Percentiles rank a stretch among this genome's conserved stretches.
These are phyloP conservation scores for Fusarium euwallaceae DNA, from an alignment of 2,329 filamentous ascomycete species.

Conservation along the genomic window DNA sequence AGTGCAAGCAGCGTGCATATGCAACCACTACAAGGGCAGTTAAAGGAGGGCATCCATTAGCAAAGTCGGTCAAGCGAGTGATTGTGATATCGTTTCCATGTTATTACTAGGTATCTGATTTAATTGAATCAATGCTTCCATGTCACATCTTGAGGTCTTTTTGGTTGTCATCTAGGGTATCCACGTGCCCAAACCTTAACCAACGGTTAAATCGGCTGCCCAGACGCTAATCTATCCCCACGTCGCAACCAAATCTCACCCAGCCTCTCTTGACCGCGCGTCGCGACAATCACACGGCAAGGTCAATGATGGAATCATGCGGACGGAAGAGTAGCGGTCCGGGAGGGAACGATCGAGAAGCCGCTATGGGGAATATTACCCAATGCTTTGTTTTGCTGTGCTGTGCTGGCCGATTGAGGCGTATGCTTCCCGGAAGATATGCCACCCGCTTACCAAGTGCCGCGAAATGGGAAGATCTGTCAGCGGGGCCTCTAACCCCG, in stretches of 20 bases:
- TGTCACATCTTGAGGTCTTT: not conserved
- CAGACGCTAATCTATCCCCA: not conserved
- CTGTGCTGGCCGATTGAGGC: not conserved
- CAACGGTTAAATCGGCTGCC: slow-evolving; percentile 1
- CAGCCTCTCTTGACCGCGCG: slow-evolving; percentile 35
- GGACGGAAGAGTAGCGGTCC: not conserved
- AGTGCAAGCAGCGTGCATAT: not conserved
- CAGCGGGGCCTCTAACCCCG: not conserved
- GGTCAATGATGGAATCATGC: not conserved
- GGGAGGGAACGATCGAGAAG: not conserved
- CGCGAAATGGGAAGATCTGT: not conserved
- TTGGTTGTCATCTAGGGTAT: not conserved
- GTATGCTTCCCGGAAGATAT: slow-evolving; percentile 18
- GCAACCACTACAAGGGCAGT: not conserved
- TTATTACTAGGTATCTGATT: not conserved
- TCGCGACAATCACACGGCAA: slow-evolving; percentile 13
- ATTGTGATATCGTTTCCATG: not conserved
- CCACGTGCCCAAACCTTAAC: slow-evolving; percentile 12
- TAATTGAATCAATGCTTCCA: not conserved
- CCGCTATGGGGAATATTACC: not conserved
- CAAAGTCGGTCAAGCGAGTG: not conserved
- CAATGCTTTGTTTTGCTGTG: not conserved
- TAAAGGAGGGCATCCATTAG: not conserved
- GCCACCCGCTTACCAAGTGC: slow-evolving; percentile 11
- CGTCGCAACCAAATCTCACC: slow-evolving; percentile 27